Evolutionary conservation across 2,329 filamentous ascomycete genomes (phyloP), one percentile per base, ranked within the genome.

Genomic region (Colletotrichum tofieldiae): DNA sequence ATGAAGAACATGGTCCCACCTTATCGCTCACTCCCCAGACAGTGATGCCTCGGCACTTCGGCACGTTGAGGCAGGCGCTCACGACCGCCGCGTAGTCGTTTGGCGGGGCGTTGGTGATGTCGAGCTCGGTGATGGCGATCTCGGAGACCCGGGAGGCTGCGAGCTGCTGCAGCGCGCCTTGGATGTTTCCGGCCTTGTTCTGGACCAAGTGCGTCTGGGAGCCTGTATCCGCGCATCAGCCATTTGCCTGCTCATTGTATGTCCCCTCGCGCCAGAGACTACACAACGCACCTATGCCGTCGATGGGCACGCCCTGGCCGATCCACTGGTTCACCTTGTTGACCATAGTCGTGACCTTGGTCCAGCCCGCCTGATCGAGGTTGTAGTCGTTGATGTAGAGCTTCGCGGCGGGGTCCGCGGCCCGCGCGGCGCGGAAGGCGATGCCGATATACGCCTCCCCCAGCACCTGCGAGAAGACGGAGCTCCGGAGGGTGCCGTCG

Each of bases 381-480:
- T 93, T 93, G 82, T 87, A 90, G 78, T 94, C 92, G 81, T 94
- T 95, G 83, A 94, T 93, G 85, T 93, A 95, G 47, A 94, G 86
- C 82, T 91, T 92, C 2, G 90, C 91, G 66, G 81, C 76, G 2
- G 92, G 91, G 78, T 94, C 93, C 12, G 91, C 92, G 9, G 85
- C 85, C 61, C 88, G 88, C 32, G 93, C 93, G 11, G 92, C 89
- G 65, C 88, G 85, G 83, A 94, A 94, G 45, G 92, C 92, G 76
- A 93, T 92, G 32, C 84, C 83, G 62, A 94, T 89, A 78, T 92
- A 94, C 78, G 88, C 87, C 81, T 93, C 91, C 52, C 92, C 92
- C 5, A 94, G 86, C 2, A 94, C 89, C 29, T 88, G 85, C 77
- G 85, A 92, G 84, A 93, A 94, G 75, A 93, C 90, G 7, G 85